Percentiles rank a stretch among this genome's conserved stretches.
Conservation (phyloP, 345 rosid genomes). For the Psidium guajava region DNA sequence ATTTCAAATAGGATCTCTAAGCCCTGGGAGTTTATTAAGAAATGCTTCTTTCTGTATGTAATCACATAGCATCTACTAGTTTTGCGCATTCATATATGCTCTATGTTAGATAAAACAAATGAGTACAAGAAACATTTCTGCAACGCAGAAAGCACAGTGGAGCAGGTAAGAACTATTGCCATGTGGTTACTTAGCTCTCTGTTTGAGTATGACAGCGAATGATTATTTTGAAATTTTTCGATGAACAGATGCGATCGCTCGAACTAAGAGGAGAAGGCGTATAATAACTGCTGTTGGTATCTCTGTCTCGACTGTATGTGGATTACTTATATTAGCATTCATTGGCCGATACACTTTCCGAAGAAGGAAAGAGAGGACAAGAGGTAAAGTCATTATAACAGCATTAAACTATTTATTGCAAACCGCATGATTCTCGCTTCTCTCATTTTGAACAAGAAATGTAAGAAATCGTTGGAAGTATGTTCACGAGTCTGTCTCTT, state of each 20-base stretch:
- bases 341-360: not conserved
- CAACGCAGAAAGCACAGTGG: not conserved
- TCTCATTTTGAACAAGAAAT: not conserved
- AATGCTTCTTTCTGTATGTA: not conserved
- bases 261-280: slow-evolving; percentile 1
- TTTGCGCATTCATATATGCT: rapidly evolving
- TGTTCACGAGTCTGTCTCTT: not conserved
- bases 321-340: not conserved
- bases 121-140: not conserved
- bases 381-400: not conserved
- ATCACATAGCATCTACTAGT: not conserved
- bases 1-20: not conserved
- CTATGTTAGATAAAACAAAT: not conserved
- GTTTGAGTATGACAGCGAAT: not conserved
- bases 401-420: not conserved
- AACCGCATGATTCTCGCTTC: not conserved
- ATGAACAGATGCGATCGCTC: slow-evolving; percentile 2
- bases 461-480: not conserved
- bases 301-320: not conserved
- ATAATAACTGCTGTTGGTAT: not conserved
- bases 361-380: not conserved
- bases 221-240: not conserved
- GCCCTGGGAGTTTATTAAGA: not conserved
- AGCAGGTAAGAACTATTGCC: not conserved
- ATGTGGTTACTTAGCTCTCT: not conserved